These are phyloP conservation scores for Pascua sp. DNA, from an alignment of 1,284 basidiomycete genomes.

Conservation along the genomic window DNA sequence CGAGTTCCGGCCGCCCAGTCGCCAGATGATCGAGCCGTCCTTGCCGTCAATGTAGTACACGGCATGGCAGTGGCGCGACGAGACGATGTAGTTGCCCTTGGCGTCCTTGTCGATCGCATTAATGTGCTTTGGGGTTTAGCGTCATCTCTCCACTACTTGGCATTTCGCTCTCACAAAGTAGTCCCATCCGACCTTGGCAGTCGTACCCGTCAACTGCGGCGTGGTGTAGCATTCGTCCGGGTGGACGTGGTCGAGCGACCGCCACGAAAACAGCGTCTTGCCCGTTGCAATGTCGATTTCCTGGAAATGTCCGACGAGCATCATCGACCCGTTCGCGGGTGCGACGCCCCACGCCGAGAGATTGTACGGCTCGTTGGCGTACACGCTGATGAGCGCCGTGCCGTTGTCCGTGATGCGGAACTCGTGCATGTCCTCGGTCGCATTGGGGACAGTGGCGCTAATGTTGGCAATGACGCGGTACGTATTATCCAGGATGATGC, in stretches of 20 bases:
- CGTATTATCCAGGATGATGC: constrained; percentile 25
- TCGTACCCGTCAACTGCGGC: constrained; percentile 22
- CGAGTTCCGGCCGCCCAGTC: constrained; percentile 34
- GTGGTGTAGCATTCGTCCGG: constrained; percentile 24
- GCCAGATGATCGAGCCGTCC: constrained; percentile 37
- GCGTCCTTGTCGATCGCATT: constrained; percentile 40
- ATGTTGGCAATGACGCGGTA: constrained; percentile 31
- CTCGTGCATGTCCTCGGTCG: constrained; percentile 29
- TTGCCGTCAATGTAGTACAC: constrained; percentile 36
- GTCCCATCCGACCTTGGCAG: constrained; percentile 21
- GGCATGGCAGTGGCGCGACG: constrained; percentile 35
- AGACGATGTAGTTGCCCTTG: constrained; percentile 42
- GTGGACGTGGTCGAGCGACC: constrained; percentile 32
- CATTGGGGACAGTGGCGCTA: constrained; percentile 6
- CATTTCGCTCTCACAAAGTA: too few relatives aligned
- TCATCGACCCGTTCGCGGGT: constrained; percentile 27
- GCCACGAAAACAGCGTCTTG: constrained; percentile 33
- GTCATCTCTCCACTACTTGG: constrained; percentile 10
- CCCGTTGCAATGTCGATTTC: constrained; percentile 40
- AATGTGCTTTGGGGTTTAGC: too few relatives aligned
- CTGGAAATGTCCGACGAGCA: constrained; percentile 30
- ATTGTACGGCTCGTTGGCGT: constrained; percentile 24
- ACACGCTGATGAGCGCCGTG: constrained; percentile 38
- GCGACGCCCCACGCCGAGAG: constrained; percentile 20
- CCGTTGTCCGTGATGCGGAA: constrained; percentile 35